Conservation (phyloP, 495 filamentous ascomycete species). For the Talaromyces wortmannii region DNA sequence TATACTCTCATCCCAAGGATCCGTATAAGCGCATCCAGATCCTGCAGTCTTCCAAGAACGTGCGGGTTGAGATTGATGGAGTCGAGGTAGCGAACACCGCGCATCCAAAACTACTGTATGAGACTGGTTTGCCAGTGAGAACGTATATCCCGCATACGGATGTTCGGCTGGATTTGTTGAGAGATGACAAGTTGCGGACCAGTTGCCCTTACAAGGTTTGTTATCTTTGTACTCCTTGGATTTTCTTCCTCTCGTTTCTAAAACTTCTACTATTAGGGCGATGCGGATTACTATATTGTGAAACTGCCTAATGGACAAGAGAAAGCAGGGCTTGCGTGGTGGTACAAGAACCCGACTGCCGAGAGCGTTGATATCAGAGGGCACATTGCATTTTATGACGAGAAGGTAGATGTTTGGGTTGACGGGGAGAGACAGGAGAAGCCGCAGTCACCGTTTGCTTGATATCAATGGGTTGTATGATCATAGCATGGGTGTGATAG, state of each 20-base stretch:
- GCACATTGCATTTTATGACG: slow-evolving; percentile 51
- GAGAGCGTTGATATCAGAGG: slow-evolving; percentile 42
- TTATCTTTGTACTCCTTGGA: background rate
- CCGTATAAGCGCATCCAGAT: slow-evolving; percentile 55
- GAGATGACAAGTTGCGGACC: background rate
- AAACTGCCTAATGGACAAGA: slow-evolving; percentile 23
- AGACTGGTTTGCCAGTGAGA: slow-evolving; percentile 34
- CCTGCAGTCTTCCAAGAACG: slow-evolving; percentile 36
- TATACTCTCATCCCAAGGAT: slow-evolving; percentile 54
- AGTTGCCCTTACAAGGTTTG: background rate
- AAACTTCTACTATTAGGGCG: slow-evolving; percentile 25
- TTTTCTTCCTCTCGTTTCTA: background rate
- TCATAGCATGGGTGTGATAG: background rate
- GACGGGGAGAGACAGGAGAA: slow-evolving; percentile 40
- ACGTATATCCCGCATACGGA: slow-evolving; percentile 44
- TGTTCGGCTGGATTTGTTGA: slow-evolving; percentile 12
- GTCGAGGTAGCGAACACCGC: slow-evolving; percentile 33
- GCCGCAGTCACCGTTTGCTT: background rate
- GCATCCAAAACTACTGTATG: slow-evolving; percentile 1
- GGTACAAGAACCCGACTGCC: slow-evolving; percentile 41
- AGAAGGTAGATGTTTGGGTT: slow-evolving; percentile 50
- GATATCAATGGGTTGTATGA: background rate
- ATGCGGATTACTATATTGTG: slow-evolving; percentile 43
- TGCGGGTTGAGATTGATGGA: slow-evolving; percentile 42
- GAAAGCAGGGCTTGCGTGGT: slow-evolving; percentile 47